Conservation (phyloP, 2,329 filamentous ascomycete species). For the Tolypocladium inflatum region DNA sequence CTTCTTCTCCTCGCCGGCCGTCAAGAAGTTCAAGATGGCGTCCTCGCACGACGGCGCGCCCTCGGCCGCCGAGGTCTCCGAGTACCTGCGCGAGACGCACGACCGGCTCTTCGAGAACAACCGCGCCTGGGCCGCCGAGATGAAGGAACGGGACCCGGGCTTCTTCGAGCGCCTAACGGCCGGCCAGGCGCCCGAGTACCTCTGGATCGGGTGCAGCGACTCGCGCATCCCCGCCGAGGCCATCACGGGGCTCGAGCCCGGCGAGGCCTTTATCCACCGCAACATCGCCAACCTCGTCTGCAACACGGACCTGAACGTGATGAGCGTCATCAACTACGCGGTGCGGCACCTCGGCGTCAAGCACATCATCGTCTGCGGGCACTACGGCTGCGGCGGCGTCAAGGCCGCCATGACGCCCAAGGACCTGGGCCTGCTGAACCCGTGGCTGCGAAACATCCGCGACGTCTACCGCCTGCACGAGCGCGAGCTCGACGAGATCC, state of each 20-base stretch:
- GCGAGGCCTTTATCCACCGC: constrained; percentile 87
- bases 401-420: constrained; percentile 65
- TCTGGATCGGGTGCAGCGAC: constrained; percentile 90
- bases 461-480: constrained; percentile 67
- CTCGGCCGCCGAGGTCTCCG: constrained; percentile 3
- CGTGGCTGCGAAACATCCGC: constrained; percentile 65
- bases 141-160: constrained; percentile 46
- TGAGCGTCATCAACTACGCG: constrained; percentile 79
- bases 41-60: not conserved
- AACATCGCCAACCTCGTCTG: constrained; percentile 88
- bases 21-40: constrained; percentile 1
- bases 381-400: constrained; percentile 71
- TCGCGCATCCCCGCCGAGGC: constrained; percentile 86
- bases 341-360: constrained; percentile 73
- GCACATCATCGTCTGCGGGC: constrained; percentile 71
- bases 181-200: constrained; percentile 61
- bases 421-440: constrained; percentile 62
- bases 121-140: constrained; percentile 52
- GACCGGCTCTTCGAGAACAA: constrained; percentile 63
- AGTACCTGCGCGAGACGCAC: constrained; percentile 53
- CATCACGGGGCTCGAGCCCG: constrained; percentile 73
- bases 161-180: constrained; percentile 56
- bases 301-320: constrained; percentile 69
- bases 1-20: not conserved
- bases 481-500: constrained; percentile 55